These are phyloP conservation scores for Syncephalastrum monosporum DNA, from an alignment of 371 early-diverging fungal species.

Conservation along the genomic window DNA sequence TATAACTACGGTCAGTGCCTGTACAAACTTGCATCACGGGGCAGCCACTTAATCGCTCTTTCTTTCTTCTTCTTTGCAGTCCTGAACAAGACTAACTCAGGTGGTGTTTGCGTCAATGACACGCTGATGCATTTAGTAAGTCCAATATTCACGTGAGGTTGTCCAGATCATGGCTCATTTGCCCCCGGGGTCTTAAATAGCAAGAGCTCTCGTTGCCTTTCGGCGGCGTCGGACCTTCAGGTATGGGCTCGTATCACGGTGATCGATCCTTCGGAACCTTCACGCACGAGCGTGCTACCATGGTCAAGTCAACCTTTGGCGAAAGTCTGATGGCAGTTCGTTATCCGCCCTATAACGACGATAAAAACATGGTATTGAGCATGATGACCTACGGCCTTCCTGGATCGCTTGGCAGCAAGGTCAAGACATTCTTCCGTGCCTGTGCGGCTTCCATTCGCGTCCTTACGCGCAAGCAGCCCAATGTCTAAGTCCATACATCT, in stretches of 20 bases:
- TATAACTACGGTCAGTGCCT: conserved; percentile 31
- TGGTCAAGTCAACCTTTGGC: conserved; percentile 49
- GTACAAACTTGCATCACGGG: conserved; percentile 7
- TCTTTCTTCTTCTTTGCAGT: conserved; percentile 15
- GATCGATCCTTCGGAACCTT: conserved; percentile 74
- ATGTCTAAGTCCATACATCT: conserved; percentile 5
- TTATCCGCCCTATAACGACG: conserved; percentile 51
- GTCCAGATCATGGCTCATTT: conserved; percentile 9
- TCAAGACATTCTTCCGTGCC: conserved; percentile 21
- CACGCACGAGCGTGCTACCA: conserved; percentile 60
- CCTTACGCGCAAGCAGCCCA: conserved; percentile 11
- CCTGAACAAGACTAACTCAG: conserved; percentile 59
- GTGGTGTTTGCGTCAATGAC: conserved; percentile 73
- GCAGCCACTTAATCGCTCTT: conserved; percentile 6
- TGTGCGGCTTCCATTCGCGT: conserved; percentile 15
- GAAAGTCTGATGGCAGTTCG: conserved; percentile 45
- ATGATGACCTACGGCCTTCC: conserved; percentile 22
- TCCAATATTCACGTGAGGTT: background rate
- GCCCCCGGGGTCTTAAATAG: background rate
- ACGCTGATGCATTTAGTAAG: conserved; percentile 52
- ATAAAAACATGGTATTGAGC: conserved; percentile 27
- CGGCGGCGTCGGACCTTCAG: conserved; percentile 87
- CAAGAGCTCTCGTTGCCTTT: conserved; percentile 67
- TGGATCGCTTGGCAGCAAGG: conserved; percentile 23
- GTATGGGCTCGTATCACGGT: conserved; percentile 72